These are phyloP conservation scores for Plasmodium fragile DNA, from an alignment of 169 alveolate species.

Conservation along the genomic window DNA sequence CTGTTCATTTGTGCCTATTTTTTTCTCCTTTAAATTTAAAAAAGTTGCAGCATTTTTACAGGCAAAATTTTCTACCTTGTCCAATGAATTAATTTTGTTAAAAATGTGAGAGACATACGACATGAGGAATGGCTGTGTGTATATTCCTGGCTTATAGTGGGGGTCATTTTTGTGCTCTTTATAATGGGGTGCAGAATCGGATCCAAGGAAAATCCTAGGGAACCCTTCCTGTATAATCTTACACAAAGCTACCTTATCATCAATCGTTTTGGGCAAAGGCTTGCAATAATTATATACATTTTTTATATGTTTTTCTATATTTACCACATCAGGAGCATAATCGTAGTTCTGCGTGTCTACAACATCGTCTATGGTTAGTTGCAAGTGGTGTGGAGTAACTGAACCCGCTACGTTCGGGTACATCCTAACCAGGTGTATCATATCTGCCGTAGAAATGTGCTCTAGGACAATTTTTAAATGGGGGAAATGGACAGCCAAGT, in stretches of 20 bases:
- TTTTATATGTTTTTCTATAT: constrained; percentile 73
- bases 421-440: constrained; percentile 74
- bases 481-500: constrained; percentile 80
- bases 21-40: constrained; percentile 78
- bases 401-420: constrained; percentile 79
- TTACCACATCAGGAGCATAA: constrained; percentile 76
- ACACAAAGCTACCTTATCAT: constrained; percentile 82
- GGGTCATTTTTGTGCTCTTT: constrained; percentile 68
- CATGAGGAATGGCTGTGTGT: constrained; percentile 83
- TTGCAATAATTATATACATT: constrained; percentile 85
- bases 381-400: constrained; percentile 73
- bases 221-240: constrained; percentile 49
- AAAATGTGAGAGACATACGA: constrained; percentile 80
- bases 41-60: constrained; percentile 81
- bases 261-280: constrained; percentile 82
- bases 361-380: constrained; percentile 69
- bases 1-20: constrained; percentile 5
- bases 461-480: constrained; percentile 84
- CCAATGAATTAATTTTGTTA: constrained; percentile 75
- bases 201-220: constrained; percentile 83
- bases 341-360: constrained; percentile 46
- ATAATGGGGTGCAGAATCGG: constrained; percentile 89
- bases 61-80: constrained; percentile 81
- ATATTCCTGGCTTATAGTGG: constrained; percentile 84
- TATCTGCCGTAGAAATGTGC: constrained; percentile 79